These are phyloP conservation scores for Zychaea mexicana DNA, from an alignment of 371 early-diverging fungal species.

Conservation along the genomic window DNA sequence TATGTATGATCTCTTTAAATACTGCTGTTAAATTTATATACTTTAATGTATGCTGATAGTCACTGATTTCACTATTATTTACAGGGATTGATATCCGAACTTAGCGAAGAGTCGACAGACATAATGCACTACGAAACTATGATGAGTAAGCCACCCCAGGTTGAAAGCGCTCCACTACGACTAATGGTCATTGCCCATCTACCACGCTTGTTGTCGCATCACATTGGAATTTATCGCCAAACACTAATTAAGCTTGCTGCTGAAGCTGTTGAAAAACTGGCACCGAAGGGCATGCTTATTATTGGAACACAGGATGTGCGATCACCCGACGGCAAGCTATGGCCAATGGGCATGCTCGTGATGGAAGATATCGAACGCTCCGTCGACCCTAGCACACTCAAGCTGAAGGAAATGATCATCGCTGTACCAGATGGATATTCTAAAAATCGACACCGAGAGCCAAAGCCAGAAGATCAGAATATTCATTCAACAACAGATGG, in stretches of 20 bases:
- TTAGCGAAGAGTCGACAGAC: slow-evolving; percentile 79
- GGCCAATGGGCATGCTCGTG: slow-evolving; percentile 78
- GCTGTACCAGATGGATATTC: slow-evolving; percentile 84
- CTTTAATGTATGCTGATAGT: neutral
- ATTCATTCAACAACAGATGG: neutral
- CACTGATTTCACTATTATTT: neutral
- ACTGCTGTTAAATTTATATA: neutral
- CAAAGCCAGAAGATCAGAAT: slow-evolving; percentile 9
- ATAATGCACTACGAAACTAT: slow-evolving; percentile 71
- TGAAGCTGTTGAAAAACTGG: slow-evolving; percentile 55
- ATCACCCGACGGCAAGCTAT: slow-evolving; percentile 58
- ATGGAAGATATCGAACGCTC: slow-evolving; percentile 73
- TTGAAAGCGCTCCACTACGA: slow-evolving; percentile 42
- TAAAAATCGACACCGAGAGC: slow-evolving; percentile 57
- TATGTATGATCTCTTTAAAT: slow-evolving; percentile 17
- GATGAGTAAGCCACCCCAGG: slow-evolving; percentile 38
- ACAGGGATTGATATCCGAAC: slow-evolving; percentile 77
- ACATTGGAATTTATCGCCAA: slow-evolving; percentile 62
- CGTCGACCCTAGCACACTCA: slow-evolving; percentile 54
- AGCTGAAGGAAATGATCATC: slow-evolving; percentile 81
- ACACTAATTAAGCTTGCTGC: slow-evolving; percentile 61
- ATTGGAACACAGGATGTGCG: slow-evolving; percentile 78
- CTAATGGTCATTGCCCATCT: slow-evolving; percentile 70
- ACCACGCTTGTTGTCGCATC: slow-evolving; percentile 35
- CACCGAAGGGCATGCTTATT: slow-evolving; percentile 66